These are phyloP conservation scores for Colletotrichum sansevieriae DNA, from an alignment of 2,329 filamentous ascomycete genomes.

Conservation along the genomic window DNA sequence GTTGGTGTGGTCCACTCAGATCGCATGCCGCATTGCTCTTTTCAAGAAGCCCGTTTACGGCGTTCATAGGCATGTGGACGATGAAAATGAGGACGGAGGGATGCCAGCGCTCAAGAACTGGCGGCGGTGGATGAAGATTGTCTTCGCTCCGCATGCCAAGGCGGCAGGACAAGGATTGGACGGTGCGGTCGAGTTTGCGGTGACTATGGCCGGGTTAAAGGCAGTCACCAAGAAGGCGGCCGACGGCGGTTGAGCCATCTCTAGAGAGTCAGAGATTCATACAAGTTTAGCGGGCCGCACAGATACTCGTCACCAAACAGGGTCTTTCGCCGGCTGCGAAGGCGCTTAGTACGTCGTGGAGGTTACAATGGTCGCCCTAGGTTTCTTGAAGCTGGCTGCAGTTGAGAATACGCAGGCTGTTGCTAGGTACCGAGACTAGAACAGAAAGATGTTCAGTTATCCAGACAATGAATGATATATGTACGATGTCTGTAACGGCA, in stretches of 20 bases:
- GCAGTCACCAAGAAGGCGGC: constrained; percentile 46
- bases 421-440: no score
- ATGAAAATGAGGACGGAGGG: constrained; percentile 57
- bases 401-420: no score
- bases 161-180: constrained; percentile 62
- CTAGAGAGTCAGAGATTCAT: not conserved
- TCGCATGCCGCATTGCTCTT: constrained; percentile 84
- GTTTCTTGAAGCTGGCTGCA: no score
- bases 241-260: constrained; percentile 6
- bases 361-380: no score
- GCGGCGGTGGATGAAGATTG: constrained; percentile 86
- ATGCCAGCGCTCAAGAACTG: constrained; percentile 68
- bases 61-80: constrained; percentile 49
- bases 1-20: constrained; percentile 91
- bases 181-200: constrained; percentile 78
- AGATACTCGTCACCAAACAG: no score
- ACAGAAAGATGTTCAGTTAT: no score
- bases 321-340: no score
- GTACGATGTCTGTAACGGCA: no score
- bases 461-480: no score
- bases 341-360: no score
- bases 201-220: constrained; percentile 74
- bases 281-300: not conserved
- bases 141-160: constrained; percentile 84
- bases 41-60: constrained; percentile 76